These are phyloP conservation scores for Aspergillus udagawae DNA, from an alignment of 2,329 filamentous ascomycete genomes.

Conservation along the genomic window DNA sequence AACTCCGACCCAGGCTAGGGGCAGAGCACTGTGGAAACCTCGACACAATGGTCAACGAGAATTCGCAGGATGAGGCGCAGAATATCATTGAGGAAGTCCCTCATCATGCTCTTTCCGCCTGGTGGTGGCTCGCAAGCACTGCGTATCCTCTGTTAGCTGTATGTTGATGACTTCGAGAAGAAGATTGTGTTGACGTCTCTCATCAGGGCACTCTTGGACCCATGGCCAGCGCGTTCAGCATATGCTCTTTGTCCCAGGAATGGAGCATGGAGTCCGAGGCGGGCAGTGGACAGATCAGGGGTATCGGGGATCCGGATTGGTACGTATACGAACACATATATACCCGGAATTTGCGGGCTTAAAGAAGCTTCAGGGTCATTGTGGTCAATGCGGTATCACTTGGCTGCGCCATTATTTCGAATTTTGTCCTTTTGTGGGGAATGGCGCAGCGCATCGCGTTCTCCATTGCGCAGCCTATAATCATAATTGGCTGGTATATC, in stretches of 20 bases:
- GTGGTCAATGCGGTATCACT: conserved; percentile 56
- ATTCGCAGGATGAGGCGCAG: neutral
- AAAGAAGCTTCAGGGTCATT: conserved; percentile 38
- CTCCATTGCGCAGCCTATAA: conserved; percentile 55
- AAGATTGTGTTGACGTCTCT: conserved; percentile 1
- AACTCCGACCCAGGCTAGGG: neutral
- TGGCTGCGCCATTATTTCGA: conserved; percentile 51
- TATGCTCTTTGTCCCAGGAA: conserved; percentile 53
- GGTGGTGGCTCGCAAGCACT: conserved; percentile 61
- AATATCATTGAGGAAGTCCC: conserved; percentile 4
- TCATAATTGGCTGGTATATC: conserved; percentile 56
- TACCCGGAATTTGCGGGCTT: neutral
- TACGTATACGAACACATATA: neutral
- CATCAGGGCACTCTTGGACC: conserved; percentile 49
- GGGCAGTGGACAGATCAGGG: conserved; percentile 31
- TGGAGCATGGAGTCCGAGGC: conserved; percentile 53
- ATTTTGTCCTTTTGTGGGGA: conserved; percentile 54
- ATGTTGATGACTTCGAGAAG: conserved; percentile 19
- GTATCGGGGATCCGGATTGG: neutral
- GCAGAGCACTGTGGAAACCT: neutral
- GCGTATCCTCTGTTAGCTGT: conserved; percentile 54
- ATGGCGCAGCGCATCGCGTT: conserved; percentile 56
- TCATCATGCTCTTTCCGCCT: conserved; percentile 22
- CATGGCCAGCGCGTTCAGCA: conserved; percentile 52
- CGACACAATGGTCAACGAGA: neutral